These are phyloP conservation scores for Backusella sp. DNA, from an alignment of 192 early-diverging fungal species.

Conservation along the genomic window DNA sequence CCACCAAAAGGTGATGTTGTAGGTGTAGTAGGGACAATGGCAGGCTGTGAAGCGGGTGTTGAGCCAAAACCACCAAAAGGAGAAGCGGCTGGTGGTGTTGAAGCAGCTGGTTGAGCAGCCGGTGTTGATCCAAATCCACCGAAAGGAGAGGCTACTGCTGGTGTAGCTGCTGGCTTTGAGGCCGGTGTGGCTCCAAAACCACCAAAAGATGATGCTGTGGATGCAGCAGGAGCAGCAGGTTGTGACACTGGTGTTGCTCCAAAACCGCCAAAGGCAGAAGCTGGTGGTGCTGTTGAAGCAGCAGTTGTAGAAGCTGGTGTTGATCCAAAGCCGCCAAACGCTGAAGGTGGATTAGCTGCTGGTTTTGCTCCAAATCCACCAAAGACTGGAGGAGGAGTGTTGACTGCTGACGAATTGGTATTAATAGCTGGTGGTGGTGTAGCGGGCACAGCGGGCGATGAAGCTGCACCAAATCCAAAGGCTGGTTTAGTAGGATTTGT, in stretches of 20 bases:
- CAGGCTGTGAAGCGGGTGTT: background rate
- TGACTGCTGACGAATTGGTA: background rate
- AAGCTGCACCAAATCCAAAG: background rate
- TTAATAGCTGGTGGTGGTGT: background rate
- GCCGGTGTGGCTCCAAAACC: background rate
- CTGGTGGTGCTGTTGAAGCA: background rate
- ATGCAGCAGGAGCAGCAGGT: background rate
- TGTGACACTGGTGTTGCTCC: background rate
- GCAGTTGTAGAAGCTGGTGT: background rate
- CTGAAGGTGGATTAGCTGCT: background rate
- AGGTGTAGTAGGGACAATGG: background rate
- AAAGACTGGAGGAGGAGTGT: background rate
- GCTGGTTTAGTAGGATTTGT: background rate
- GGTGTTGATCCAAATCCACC: background rate
- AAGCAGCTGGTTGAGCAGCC: background rate
- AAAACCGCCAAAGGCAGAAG: background rate
- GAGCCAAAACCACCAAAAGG: background rate
- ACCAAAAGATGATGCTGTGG: background rate
- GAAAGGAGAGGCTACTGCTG: background rate
- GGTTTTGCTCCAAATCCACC: background rate
- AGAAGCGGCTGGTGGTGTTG: background rate
- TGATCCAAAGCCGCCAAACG: background rate
- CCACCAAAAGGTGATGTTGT: background rate
- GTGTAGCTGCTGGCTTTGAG: background rate
- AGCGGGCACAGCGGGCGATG: background rate